Evolutionary conservation across 345 rosid species (phyloP).

Genomic region (Eucalyptus sp.): DNA sequence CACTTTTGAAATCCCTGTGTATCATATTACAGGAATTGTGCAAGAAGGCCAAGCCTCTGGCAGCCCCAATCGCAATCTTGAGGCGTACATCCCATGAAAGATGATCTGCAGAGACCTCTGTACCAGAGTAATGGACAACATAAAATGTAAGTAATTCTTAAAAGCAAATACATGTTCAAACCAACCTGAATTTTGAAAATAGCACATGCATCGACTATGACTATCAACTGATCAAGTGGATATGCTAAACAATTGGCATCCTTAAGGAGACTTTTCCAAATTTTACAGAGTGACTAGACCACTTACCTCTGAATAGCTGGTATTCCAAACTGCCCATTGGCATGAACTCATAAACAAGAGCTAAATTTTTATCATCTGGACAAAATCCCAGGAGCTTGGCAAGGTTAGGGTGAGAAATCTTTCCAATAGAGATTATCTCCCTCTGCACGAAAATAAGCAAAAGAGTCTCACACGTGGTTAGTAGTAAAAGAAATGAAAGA

Average conservation of each 20-base stretch:
- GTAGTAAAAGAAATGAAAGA: not conserved
- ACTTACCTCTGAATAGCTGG: not conserved
- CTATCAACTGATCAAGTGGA: not conserved
- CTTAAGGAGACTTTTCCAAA: not conserved
- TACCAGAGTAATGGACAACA: too few relatives aligned
- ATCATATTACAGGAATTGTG: not conserved
- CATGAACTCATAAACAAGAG: not conserved
- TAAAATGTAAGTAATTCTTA: accelerated
- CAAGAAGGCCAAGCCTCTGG: not conserved
- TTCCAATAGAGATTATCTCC: accelerated
- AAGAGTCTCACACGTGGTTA: too few relatives aligned
- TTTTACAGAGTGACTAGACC: accelerated
- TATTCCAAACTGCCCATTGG: accelerated
- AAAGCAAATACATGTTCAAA: accelerated
- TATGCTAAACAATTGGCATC: not conserved
- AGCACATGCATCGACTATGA: not conserved
- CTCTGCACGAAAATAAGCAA: too few relatives aligned
- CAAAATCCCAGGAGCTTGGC: not conserved
- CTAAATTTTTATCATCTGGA: accelerated
- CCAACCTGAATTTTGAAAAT: not conserved
- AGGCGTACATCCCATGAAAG: too few relatives aligned
- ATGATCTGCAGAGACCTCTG: too few relatives aligned
- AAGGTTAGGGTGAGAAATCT: not conserved
- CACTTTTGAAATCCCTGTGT: not conserved
- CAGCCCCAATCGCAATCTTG: too few relatives aligned